These are phyloP conservation scores for Auriscalpium vulgare DNA, from an alignment of 768 basidiomycete genomes.

Conservation along the genomic window DNA sequence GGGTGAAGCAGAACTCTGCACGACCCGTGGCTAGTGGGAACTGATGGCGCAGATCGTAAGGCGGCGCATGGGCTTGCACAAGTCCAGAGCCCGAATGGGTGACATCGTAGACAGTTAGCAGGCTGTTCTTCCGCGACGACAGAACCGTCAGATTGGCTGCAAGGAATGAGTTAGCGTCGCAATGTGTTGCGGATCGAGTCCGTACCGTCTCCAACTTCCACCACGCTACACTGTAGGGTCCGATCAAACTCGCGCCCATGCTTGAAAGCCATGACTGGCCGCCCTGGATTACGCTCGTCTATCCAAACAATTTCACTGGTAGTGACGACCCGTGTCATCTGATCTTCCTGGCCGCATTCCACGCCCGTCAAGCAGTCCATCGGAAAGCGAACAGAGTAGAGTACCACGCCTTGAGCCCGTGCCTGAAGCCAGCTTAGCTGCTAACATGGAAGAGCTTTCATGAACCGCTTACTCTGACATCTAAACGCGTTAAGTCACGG, in stretches of 20 bases:
- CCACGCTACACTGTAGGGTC: slow-evolving; percentile 38
- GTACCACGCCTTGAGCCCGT: background rate
- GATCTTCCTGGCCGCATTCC: slow-evolving; percentile 34
- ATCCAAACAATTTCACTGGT: slow-evolving; percentile 64
- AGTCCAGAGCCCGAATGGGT: slow-evolving; percentile 32
- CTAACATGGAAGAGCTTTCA: background rate
- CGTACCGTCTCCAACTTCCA: slow-evolving; percentile 28
- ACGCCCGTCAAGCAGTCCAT: slow-evolving; percentile 45
- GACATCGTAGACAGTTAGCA: slow-evolving; percentile 62
- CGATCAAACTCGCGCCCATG: slow-evolving; percentile 58
- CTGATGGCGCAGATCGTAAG: slow-evolving; percentile 35
- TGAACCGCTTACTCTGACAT: slow-evolving; percentile 43
- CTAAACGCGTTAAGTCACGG: slow-evolving; percentile 36
- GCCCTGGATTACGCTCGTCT: slow-evolving; percentile 49
- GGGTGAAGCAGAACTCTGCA: slow-evolving; percentile 25
- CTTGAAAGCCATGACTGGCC: slow-evolving; percentile 51
- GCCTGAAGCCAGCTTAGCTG: slow-evolving; percentile 2
- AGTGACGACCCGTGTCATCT: slow-evolving; percentile 46
- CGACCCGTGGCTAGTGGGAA: slow-evolving; percentile 19
- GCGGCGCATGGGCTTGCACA: slow-evolving; percentile 35
- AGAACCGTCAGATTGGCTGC: slow-evolving; percentile 48
- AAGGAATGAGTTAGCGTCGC: background rate
- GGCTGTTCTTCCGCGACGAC: slow-evolving; percentile 48
- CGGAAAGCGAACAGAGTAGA: slow-evolving; percentile 29
- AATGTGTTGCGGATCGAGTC: background rate